These are phyloP conservation scores for Cudoniella acicularis DNA, from an alignment of 495 filamentous ascomycete species.

Conservation along the genomic window DNA sequence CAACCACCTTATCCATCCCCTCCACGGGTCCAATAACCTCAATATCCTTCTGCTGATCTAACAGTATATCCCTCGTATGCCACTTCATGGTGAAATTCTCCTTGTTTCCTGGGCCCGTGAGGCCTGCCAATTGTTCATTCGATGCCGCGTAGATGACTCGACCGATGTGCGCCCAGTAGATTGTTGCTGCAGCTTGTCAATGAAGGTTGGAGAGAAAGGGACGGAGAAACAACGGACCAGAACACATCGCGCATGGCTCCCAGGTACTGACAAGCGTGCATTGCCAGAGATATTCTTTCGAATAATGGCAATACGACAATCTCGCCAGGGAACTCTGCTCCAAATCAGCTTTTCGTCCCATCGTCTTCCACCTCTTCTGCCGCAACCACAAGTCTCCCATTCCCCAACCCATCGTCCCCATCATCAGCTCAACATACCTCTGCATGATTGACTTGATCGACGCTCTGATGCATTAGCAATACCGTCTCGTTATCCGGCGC, in stretches of 20 bases:
- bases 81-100: slow-evolving; percentile 52
- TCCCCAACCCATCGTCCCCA: no score
- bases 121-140: slow-evolving; percentile 40
- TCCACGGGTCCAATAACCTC: slow-evolving; percentile 46
- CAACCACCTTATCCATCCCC: slow-evolving; percentile 40
- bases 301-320: slow-evolving; percentile 46
- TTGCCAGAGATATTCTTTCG: slow-evolving; percentile 42
- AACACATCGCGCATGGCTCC: slow-evolving; percentile 56
- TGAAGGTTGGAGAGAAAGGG: not conserved
- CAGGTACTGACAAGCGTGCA: slow-evolving; percentile 52
- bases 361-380: not conserved
- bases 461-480: slow-evolving; percentile 42
- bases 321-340: slow-evolving; percentile 39
- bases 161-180: slow-evolving; percentile 55
- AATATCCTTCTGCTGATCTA: slow-evolving; percentile 40
- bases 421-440: slow-evolving; percentile 39
- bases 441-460: slow-evolving; percentile 54
- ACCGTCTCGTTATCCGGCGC: slow-evolving; percentile 47
- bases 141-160: slow-evolving; percentile 49
- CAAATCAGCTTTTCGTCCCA: slow-evolving; percentile 1
- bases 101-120: slow-evolving; percentile 45
- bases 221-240: slow-evolving; percentile 5
- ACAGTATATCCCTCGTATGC: slow-evolving; percentile 44
- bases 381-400: no score
- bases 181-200: slow-evolving; percentile 26